phyloP scores from a whole-genome alignment of 2,329 filamentous ascomycete species.

The Fusarium ramigenum region DNA sequence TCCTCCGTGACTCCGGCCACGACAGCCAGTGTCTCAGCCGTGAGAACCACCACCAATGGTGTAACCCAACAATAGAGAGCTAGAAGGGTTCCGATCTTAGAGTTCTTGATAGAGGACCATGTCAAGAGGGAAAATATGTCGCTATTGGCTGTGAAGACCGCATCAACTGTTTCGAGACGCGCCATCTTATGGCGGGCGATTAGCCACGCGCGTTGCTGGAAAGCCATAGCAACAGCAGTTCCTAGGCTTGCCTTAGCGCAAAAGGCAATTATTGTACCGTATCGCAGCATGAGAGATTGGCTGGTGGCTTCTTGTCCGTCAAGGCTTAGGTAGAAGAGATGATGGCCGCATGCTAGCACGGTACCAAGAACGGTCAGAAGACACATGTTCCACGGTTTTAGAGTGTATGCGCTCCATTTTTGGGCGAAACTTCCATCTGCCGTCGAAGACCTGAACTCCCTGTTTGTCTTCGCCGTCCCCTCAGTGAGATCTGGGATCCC shows the following conservation, averaged over 20 bases:
- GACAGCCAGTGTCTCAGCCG: not conserved
- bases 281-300: conserved; percentile 1
- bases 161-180: not conserved
- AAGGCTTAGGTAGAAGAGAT: not conserved
- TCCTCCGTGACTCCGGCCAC: not conserved
- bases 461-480: not conserved
- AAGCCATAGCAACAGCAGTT: not conserved
- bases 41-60: not conserved
- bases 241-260: conserved; percentile 2
- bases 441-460: too few relatives aligned
- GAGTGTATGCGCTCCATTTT: not conserved
- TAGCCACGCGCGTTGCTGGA: not conserved
- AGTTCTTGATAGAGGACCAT: not conserved
- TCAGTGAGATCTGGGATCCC: not conserved
- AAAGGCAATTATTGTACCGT: not conserved
- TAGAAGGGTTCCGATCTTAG: not conserved
- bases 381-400: conserved; percentile 4
- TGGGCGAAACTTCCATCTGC: not conserved
- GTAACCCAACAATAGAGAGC: conserved; percentile 3
- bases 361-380: not conserved
- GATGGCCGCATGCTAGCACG: not conserved
- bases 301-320: not conserved
- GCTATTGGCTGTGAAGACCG: not conserved
- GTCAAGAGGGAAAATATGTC: not conserved
- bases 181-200: not conserved